phyloP scores from a whole-genome alignment of 2,329 filamentous ascomycete genomes.

The Sporothrix phasma region DNA sequence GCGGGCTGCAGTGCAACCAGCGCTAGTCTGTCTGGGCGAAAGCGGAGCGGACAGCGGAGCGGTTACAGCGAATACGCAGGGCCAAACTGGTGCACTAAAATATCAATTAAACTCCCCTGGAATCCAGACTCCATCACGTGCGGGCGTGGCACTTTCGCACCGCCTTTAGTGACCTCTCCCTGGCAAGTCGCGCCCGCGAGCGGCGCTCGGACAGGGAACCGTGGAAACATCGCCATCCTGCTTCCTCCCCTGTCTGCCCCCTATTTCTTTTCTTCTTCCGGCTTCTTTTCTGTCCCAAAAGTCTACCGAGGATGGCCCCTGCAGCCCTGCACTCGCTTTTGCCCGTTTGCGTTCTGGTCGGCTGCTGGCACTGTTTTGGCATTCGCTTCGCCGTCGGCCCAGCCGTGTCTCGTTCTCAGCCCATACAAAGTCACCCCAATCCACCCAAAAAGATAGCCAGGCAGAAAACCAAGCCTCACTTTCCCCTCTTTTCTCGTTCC shows the following conservation, averaged over 20 bases:
- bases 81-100: not conserved
- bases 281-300: not conserved
- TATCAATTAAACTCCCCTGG: not conserved
- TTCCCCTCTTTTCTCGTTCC: not conserved
- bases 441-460: slow-evolving; percentile 3
- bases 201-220: not conserved
- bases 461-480: slow-evolving; percentile 1
- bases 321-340: not conserved
- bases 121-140: not conserved
- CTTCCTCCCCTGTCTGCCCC: not conserved
- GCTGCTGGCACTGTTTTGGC: not conserved
- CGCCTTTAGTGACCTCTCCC: not conserved
- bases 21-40: not conserved
- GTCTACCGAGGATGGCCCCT: not conserved
- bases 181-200: not conserved
- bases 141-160: not conserved
- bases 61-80: slow-evolving; percentile 1
- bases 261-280: not conserved
- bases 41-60: not conserved
- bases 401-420: not conserved
- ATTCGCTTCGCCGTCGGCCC: not conserved
- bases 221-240: slow-evolving; percentile 6
- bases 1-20: not conserved
- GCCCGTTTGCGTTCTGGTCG: not conserved
- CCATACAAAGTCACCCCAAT: not conserved